A percentile compares a stretch with the other conserved stretches of the same genome.
Conservation (phyloP, 352 stramenopile genomes). For the Globisporangium viniferum region DNA sequence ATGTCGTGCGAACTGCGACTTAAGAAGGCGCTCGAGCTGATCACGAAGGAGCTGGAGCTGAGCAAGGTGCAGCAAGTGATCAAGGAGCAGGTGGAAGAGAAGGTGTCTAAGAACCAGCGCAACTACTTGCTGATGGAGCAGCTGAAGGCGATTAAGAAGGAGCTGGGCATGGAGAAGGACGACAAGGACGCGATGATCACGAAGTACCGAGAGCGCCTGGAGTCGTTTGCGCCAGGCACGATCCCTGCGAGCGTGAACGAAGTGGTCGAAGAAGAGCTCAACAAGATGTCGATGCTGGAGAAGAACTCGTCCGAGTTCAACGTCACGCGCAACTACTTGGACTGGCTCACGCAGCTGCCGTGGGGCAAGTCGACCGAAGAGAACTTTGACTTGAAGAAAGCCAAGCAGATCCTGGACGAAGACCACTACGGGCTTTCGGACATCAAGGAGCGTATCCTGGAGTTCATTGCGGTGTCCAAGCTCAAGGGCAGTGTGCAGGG, state of each 20-base stretch:
- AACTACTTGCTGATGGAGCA: slow-evolving; percentile 99
- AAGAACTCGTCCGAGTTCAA: slow-evolving; percentile 99
- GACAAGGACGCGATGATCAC: slow-evolving; percentile 98
- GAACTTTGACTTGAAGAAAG: slow-evolving; percentile 95
- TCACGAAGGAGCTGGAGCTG: slow-evolving; percentile 97
- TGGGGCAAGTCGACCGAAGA: slow-evolving; percentile 96
- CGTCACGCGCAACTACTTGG: slow-evolving; percentile 97
- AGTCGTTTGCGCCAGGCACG: slow-evolving; percentile 45
- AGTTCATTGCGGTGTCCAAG: slow-evolving; percentile 99
- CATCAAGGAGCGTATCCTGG: slow-evolving; percentile 98
- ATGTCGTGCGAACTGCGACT: slow-evolving; percentile 94
- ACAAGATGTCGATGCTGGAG: slow-evolving; percentile 97
- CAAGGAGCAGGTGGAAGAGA: slow-evolving; percentile 88
- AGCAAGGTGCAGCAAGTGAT: slow-evolving; percentile 98
- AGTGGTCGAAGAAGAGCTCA: slow-evolving; percentile 97
- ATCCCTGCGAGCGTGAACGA: slow-evolving; percentile 84
- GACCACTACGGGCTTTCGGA: slow-evolving; percentile 98
- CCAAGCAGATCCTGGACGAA: slow-evolving; percentile 92
- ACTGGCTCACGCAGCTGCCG: slow-evolving; percentile 97
- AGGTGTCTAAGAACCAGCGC: slow-evolving; percentile 96
- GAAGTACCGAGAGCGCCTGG: slow-evolving; percentile 93
- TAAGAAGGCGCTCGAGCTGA: slow-evolving; percentile 94
- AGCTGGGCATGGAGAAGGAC: slow-evolving; percentile 98
- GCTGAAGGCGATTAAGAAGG: slow-evolving; percentile 99
- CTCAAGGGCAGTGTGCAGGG: slow-evolving; percentile 94